Evolutionary conservation across 257 asterid genomes (phyloP).

Genomic region (Solanum paucissectum): DNA sequence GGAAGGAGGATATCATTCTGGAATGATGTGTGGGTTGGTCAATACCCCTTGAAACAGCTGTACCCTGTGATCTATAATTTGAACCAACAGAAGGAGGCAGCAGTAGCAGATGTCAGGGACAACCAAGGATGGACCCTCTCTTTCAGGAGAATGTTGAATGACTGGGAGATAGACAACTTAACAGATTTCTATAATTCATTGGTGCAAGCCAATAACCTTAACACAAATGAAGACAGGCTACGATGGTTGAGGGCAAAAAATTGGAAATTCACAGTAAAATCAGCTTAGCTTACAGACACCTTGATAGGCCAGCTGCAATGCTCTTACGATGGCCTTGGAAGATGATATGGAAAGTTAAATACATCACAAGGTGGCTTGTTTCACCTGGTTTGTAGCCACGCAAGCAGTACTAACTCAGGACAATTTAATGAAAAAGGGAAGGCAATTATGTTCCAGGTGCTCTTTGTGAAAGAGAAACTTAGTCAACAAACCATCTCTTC

Average conservation of each 20-base stretch:
- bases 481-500: too few relatives aligned
- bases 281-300: too few relatives aligned
- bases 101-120: not conserved
- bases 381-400: too few relatives aligned
- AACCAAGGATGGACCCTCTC: not conserved
- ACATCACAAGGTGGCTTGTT: not conserved
- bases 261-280: not conserved
- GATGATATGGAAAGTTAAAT: too few relatives aligned
- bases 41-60: not conserved
- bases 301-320: not conserved
- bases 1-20: not conserved
- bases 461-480: too few relatives aligned
- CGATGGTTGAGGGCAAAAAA: not conserved
- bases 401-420: not conserved
- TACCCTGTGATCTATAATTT: not conserved
- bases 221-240: not conserved
- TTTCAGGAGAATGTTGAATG: not conserved
- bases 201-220: not conserved
- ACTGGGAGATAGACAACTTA: not conserved
- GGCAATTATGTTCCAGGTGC: too few relatives aligned
- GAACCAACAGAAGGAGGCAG: not conserved
- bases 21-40: not conserved
- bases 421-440: too few relatives aligned
- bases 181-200: not conserved
- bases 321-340: too few relatives aligned